Base-by-base conservation (phyloP, 1,139 yeast species). In the Arxiozyma slooffiae region DNA sequence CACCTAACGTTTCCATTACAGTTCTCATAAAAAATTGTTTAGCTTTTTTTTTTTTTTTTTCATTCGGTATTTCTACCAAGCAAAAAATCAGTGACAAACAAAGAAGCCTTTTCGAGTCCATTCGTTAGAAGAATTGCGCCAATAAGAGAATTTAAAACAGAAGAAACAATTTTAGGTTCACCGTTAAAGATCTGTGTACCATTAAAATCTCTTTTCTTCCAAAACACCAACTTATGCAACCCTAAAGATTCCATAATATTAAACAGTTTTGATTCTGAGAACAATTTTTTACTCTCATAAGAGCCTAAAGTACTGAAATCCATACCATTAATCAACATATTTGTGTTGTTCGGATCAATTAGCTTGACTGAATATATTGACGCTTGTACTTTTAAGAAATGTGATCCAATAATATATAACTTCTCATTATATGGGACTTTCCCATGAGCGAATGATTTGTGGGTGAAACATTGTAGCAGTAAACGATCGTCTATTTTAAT, bases 401-500 rank as follows among this genome's bases (percentile, higher is more conserved):
- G 86, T 41, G 79, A 70, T n/a, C 97, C 97, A 69, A 87, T 71
- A 48, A 83, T 77, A 24, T 87, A 76, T 60, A 90, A 73, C 67
- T 85, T 85, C 64, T 88, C 96, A 68, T 90, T 90, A 68, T 84
- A 87, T 20, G 97, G 96, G 61, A 82, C 81, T 55, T 79, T 74
- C 17, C 96, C 97, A 69, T 87, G 94, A 8, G 95, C 95, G 74
- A 89, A 90, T 41, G 96, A 86, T 70, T 90, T 90, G 70, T 90
- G 97, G 14, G 97, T 89, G 61, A 89, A 71, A 38, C 85, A 81
- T 70, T 90, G 97, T 54, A 88, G 71, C 39, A 85, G 73, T 53
- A 85, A 60, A 8, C 55, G 54, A 48, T 62, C 60, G 7, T 61
- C 52, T 26, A 66, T 48, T 16, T 57, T 45, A 17, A 65, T 56